A percentile compares a stretch with the other conserved stretches of the same genome.
Evolutionary conservation across 139 green algal genomes (phyloP).

Genomic region (Zygnema circumcarinatum): DNA sequence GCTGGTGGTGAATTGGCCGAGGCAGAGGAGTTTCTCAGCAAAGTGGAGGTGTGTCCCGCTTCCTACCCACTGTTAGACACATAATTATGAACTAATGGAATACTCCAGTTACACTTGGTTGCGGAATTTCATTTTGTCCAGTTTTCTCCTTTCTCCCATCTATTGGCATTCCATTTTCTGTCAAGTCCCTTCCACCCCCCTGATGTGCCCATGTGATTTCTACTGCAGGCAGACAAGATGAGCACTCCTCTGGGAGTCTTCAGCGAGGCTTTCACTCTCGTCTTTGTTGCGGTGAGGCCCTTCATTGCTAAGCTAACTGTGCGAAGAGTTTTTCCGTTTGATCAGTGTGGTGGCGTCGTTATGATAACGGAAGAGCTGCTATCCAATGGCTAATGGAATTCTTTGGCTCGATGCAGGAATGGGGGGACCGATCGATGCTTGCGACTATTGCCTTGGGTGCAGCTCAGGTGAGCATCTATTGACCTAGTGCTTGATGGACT

Average conservation of each 20-base stretch:
- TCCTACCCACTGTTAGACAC: background rate
- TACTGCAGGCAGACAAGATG: constrained; percentile 38
- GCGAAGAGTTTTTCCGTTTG: constrained; percentile 80
- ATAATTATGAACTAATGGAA: too few relatives aligned
- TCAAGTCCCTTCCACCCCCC: background rate
- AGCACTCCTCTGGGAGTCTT: constrained; percentile 31
- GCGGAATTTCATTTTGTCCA: too few relatives aligned
- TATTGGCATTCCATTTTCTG: background rate
- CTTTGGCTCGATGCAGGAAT: too few relatives aligned
- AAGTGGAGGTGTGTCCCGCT: constrained; percentile 37
- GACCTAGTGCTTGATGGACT: background rate
- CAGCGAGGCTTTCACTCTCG: constrained; percentile 46
- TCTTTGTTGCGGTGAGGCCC: constrained; percentile 49
- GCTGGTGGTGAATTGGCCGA: constrained; percentile 67
- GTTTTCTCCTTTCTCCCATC: background rate
- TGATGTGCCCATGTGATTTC: background rate
- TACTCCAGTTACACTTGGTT: too few relatives aligned
- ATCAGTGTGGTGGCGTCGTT: background rate
- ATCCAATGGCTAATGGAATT: too few relatives aligned
- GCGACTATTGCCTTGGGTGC: constrained; percentile 94
- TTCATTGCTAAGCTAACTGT: constrained; percentile 38
- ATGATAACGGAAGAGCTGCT: too few relatives aligned
- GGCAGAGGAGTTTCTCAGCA: constrained; percentile 73
- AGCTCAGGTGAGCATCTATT: constrained; percentile 68
- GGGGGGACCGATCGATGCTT: constrained; percentile 87